Percentiles rank a stretch among this genome's conserved stretches.
These are phyloP conservation scores for Rhizophagus clarus DNA, from an alignment of 192 early-diverging fungal species.

Conservation along the genomic window DNA sequence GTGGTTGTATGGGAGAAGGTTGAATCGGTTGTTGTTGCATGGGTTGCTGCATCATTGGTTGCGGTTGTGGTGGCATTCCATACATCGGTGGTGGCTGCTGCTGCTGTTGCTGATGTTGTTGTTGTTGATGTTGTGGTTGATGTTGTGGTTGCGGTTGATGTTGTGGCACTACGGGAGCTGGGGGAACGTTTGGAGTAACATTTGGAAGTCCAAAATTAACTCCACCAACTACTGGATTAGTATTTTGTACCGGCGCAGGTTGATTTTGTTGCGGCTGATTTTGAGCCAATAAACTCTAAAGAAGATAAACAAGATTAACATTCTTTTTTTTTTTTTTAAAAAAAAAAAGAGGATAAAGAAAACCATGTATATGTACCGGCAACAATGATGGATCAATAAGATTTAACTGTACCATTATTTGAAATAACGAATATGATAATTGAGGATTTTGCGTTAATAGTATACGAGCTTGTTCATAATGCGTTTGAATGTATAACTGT, in stretches of 20 bases:
- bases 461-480: slow-evolving; percentile 66
- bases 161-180: background rate
- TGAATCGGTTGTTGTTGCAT: slow-evolving; percentile 29
- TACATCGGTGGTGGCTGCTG: slow-evolving; percentile 30
- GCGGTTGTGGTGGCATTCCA: slow-evolving; percentile 35
- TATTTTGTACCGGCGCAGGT: background rate
- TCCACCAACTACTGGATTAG: background rate
- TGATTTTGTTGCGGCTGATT: background rate
- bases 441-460: slow-evolving; percentile 80
- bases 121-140: slow-evolving; percentile 23
- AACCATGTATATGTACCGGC: background rate
- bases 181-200: background rate
- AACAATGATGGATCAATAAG: slow-evolving; percentile 9
- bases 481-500: slow-evolving; percentile 43
- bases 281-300: background rate
- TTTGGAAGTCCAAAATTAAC: background rate
- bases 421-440: slow-evolving; percentile 82
- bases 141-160: background rate
- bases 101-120: slow-evolving; percentile 36
- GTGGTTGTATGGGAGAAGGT: slow-evolving; percentile 35
- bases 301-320: background rate
- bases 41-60: background rate
- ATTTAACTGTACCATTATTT: slow-evolving; percentile 77
- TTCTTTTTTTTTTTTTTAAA: background rate
- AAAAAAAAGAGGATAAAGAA: background rate